A percentile compares a stretch with the other conserved stretches of the same genome.
Conservation (phyloP, 345 rosid species). For the Erysimum cheiranthoides region DNA sequence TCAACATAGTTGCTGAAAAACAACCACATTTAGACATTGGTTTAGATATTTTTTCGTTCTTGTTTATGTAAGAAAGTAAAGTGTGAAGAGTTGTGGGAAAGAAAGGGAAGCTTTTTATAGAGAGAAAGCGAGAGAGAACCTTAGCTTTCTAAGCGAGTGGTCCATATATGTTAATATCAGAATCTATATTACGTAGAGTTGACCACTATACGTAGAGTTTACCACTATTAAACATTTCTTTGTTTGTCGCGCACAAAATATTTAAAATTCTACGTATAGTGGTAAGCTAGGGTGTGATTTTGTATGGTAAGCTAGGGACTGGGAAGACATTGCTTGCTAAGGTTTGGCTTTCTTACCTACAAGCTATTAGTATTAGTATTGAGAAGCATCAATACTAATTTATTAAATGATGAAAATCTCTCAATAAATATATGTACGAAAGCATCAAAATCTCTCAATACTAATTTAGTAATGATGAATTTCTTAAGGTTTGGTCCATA, state of each 20-base stretch:
- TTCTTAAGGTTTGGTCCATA: too few relatives aligned
- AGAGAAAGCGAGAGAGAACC: constrained; percentile 40
- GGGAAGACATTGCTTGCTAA: too few relatives aligned
- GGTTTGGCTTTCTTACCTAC: too few relatives aligned
- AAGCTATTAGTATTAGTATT: too few relatives aligned
- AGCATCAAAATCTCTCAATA: too few relatives aligned
- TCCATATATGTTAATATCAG: constrained; percentile 32
- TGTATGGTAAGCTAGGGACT: too few relatives aligned
- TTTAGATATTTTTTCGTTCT: constrained; percentile 31
- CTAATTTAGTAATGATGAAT: too few relatives aligned
- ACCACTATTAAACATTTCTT: constrained; percentile 39
- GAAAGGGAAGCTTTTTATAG: constrained; percentile 33
- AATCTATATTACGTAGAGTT: constrained; percentile 38
- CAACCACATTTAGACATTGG: constrained; percentile 31
- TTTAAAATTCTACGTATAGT: constrained; percentile 20
- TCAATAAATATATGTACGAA: too few relatives aligned
- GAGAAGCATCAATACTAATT: too few relatives aligned
- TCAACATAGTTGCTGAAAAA: constrained; percentile 34
- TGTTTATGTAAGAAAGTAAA: constrained; percentile 34
- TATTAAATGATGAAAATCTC: too few relatives aligned
- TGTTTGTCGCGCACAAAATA: constrained; percentile 21
- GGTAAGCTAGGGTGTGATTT: too few relatives aligned
- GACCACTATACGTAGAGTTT: constrained; percentile 44
- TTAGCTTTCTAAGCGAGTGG: constrained; percentile 43
- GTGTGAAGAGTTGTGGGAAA: constrained; percentile 42